Conservation (phyloP, 106 monocot genomes). For the Amphibolis antarctica region DNA sequence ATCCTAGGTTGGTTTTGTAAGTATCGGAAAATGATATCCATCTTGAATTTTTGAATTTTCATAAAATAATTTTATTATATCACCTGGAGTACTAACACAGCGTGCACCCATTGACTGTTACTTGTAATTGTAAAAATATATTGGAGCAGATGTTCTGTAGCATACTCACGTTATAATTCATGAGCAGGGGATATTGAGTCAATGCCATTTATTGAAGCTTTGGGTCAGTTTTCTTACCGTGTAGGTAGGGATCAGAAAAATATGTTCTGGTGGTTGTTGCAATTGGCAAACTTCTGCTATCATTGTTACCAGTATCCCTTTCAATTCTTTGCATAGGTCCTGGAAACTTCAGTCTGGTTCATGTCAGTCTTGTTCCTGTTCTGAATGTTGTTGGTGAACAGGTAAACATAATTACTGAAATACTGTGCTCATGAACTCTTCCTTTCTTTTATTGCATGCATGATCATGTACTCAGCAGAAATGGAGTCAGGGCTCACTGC, state of each 20-base stretch:
- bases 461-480: neutral
- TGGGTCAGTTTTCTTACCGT: constrained; percentile 79
- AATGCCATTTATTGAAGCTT: constrained; percentile 81
- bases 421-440: neutral
- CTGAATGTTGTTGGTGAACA: constrained; percentile 94
- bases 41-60: no score
- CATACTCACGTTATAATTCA: constrained; percentile 25
- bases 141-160: constrained; percentile 9
- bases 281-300: neutral
- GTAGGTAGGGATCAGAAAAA: constrained; percentile 44
- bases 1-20: no score
- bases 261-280: neutral
- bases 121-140: constrained; percentile 11
- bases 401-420: constrained; percentile 25
- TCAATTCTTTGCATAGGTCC: constrained; percentile 33
- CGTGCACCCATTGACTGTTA: neutral
- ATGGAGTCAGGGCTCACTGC: neutral
- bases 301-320: neutral
- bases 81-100: neutral
- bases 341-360: constrained; percentile 86
- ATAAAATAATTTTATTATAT: no score
- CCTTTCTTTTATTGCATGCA: neutral
- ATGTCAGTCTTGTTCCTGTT: constrained; percentile 95
- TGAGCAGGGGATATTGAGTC: constrained; percentile 83
- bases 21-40: no score